Conservation (phyloP, 148 eudicot genomes). For the Fagopyrum homotropicum region DNA sequence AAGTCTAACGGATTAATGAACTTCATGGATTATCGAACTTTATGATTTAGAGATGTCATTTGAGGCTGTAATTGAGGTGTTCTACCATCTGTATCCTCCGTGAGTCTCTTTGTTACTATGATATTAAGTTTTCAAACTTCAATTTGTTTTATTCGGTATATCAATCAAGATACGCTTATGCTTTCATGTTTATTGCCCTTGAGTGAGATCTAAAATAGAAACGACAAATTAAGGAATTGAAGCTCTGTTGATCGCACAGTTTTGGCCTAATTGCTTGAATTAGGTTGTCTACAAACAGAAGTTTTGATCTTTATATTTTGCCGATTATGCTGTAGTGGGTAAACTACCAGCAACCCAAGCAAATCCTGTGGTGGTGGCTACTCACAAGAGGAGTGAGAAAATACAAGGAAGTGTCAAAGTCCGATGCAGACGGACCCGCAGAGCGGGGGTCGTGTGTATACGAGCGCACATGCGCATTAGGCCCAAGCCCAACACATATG, state of each 20-base stretch:
- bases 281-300: neutral
- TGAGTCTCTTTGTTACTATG: conserved; percentile 22
- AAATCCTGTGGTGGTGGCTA: conserved; percentile 43
- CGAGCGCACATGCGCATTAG: too few relatives aligned
- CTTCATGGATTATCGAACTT: too few relatives aligned
- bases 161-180: neutral
- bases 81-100: conserved; percentile 65
- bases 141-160: neutral
- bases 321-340: conserved; percentile 56
- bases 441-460: too few relatives aligned
- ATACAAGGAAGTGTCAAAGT: too few relatives aligned
- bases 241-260: neutral
- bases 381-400: conserved; percentile 56
- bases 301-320: conserved; percentile 1
- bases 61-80: too few relatives aligned
- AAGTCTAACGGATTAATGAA: too few relatives aligned
- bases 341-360: conserved; percentile 71
- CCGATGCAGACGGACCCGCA: too few relatives aligned
- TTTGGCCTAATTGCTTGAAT: neutral
- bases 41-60: too few relatives aligned
- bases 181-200: neutral
- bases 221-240: neutral
- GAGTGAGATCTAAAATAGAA: conserved; percentile 1
- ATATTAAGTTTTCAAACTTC: neutral
- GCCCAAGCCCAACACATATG: too few relatives aligned